Base-by-base conservation (phyloP, 176 grass and related monocot species). In the Aegilops tauschii region DNA sequence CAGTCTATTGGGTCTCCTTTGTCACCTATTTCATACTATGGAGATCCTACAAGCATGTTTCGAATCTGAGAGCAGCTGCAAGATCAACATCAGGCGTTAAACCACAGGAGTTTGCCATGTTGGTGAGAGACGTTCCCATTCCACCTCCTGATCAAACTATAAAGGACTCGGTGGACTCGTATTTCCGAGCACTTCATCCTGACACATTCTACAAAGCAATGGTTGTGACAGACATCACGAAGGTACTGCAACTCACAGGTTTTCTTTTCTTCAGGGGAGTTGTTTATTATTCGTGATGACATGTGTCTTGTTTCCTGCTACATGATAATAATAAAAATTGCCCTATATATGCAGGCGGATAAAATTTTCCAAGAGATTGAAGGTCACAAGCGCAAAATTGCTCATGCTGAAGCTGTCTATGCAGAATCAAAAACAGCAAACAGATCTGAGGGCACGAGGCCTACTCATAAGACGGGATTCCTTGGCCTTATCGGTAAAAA, bases 21-120 rank as follows among this genome's bases (percentile, higher is more conserved):
- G 87, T 92, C 9, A 98, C 92, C 14, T 95, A 94, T 79, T 98
- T 92, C 8, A 13, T 98, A 17, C 86, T 98, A 9, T 98, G 96
- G 93, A 95, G 77, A 84, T 84, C 93, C 67, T 98, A 98, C 91
- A 96, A 84, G 68, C 97, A 91, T 83, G 97, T 98, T n/a, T 93
- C 94, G 0, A 71, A 96, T 83, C 62, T 98, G 77, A 88, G 97
- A 80, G 97, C 92, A 9, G 47, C 84, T 52, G 90, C 94, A 82
- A 96, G 90, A 82, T 90, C 92, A 39, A 90, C 72, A 23, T 44
- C 76, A 37, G 88, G 84, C 66, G 71, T 90, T 80, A 98, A 88
- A 86, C 91, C 92, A 29, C 91, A 98, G 89, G 81, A 95, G 82
- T 94, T 95, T 77, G 66, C 91, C 0, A 65, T 98, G 78, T 82